Conservation (phyloP, 257 asterid genomes). For the Solanum microdontum region DNA sequence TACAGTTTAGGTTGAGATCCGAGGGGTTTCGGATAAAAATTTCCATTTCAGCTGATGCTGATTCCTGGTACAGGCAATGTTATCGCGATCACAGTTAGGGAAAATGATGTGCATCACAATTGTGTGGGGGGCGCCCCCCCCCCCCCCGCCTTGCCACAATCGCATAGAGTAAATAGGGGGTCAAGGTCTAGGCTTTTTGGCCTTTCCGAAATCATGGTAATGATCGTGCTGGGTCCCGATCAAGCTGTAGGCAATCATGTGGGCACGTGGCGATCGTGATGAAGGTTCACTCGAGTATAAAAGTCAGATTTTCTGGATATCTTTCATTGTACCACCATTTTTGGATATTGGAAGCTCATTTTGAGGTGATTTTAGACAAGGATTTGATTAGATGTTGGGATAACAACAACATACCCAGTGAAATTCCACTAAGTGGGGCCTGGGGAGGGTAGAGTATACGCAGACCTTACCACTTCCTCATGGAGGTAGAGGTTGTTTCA, state of each 20-base stretch:
- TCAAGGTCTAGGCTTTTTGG: not conserved
- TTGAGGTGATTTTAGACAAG: not conserved
- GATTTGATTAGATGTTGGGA: not conserved
- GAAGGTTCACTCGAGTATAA: not conserved
- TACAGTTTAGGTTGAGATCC: not conserved
- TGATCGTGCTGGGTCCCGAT: not conserved
- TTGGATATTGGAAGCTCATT: not conserved
- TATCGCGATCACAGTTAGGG: not conserved
- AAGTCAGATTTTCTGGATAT: not conserved
- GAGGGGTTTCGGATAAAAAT: not conserved
- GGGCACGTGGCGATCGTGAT: not conserved
- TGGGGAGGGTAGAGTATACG: not conserved
- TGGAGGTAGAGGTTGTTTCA: no score
- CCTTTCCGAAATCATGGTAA: not conserved
- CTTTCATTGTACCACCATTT: not conserved
- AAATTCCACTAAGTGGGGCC: not conserved
- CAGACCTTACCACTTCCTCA: not conserved
- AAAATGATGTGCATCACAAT: not conserved
- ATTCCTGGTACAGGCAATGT: not conserved
- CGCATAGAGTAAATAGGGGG: not conserved
- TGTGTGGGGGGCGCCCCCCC: not conserved
- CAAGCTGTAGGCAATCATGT: not conserved
- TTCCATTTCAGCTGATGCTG: not conserved
- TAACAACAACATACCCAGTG: not conserved
- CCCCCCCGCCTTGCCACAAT: not conserved